A percentile compares a stretch with the other conserved stretches of the same genome.
Evolutionary conservation across 2,329 filamentous ascomycete species (phyloP).

Genomic region (Fonsecaea nubica): DNA sequence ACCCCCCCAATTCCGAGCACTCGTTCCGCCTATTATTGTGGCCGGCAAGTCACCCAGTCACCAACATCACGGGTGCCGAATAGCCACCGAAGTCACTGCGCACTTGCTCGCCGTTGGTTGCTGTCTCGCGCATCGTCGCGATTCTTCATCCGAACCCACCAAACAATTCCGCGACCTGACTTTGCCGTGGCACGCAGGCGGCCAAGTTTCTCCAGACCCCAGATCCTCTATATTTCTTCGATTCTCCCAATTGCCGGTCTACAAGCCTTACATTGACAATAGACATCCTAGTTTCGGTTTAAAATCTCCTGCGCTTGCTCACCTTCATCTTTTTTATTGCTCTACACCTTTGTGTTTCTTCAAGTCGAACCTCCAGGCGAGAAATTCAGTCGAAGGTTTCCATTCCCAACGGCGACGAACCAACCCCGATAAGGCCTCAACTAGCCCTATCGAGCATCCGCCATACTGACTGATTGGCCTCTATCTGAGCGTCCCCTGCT

Average conservation of each 20-base stretch:
- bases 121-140: neutral
- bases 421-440: slow-evolving; percentile 12
- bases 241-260: slow-evolving; percentile 19
- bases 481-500: neutral
- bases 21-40: neutral
- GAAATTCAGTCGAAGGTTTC: neutral
- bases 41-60: slow-evolving; percentile 3
- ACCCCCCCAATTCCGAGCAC: neutral
- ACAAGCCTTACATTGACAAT: slow-evolving; percentile 5
- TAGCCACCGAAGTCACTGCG: neutral
- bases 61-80: neutral
- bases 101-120: neutral
- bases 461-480: slow-evolving; percentile 10
- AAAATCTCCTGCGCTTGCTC: neutral
- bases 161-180: neutral
- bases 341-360: neutral
- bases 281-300: slow-evolving; percentile 10
- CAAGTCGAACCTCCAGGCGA: neutral
- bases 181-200: neutral
- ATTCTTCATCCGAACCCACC: slow-evolving; percentile 2
- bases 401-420: neutral
- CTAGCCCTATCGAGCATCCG: slow-evolving; percentile 11
- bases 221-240: slow-evolving; percentile 16
- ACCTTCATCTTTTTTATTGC: neutral
- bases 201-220: slow-evolving; percentile 11